phyloP scores from a whole-genome alignment of 1,284 basidiomycete genomes.

The Pterulicium gracile region DNA sequence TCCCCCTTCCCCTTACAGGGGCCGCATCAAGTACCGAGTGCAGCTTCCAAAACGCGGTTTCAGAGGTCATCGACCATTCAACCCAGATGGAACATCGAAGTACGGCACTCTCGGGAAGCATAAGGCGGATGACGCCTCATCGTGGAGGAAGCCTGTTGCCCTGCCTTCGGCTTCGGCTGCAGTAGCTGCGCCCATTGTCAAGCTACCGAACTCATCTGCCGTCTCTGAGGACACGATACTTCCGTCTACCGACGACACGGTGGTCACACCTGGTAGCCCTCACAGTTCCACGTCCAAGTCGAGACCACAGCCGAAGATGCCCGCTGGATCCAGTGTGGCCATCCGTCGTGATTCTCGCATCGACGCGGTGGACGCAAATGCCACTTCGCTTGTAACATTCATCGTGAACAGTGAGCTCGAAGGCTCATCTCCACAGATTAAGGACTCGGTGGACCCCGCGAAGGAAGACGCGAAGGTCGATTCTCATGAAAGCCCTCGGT shows the following conservation, averaged over 20 bases:
- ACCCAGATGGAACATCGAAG: constrained; percentile 33
- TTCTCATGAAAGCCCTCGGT: no score
- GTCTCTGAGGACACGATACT: not conserved
- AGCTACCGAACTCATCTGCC: not conserved
- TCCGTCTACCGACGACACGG: constrained; percentile 11
- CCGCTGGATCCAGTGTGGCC: not conserved
- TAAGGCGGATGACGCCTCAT: constrained; percentile 37
- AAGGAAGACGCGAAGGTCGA: no score
- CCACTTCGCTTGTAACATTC: constrained; percentile 47
- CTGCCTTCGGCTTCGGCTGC: no score
- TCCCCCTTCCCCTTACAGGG: constrained; percentile 24
- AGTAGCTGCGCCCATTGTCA: constrained; percentile 6
- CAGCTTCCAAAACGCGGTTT: constrained; percentile 31
- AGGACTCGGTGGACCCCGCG: no score
- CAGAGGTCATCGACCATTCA: constrained; percentile 19
- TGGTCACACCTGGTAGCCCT: constrained; percentile 15
- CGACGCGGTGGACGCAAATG: constrained; percentile 19
- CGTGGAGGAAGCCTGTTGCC: constrained; percentile 47
- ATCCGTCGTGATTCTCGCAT: constrained; percentile 2
- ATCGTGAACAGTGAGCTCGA: constrained; percentile 71
- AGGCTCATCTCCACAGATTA: constrained; percentile 14
- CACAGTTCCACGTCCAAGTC: constrained; percentile 14
- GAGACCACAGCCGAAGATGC: constrained; percentile 19
- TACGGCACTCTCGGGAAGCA: constrained; percentile 36
- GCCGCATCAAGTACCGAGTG: constrained; percentile 41